Evolutionary conservation across 2,329 filamentous ascomycete genomes (phyloP).

Genomic region (Penicillium italicum): DNA sequence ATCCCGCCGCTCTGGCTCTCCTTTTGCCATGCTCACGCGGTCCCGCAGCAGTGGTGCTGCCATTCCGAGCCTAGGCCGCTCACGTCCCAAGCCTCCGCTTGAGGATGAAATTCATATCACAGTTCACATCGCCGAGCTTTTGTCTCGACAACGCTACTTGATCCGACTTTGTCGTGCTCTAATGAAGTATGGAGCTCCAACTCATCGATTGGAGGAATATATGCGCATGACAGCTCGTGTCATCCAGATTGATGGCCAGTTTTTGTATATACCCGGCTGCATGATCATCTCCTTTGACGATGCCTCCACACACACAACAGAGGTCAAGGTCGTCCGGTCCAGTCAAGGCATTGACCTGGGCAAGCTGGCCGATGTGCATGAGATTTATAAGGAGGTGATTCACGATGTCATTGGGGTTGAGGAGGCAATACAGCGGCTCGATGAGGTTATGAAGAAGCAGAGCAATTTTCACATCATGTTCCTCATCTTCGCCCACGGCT

Average conservation of each 20-base stretch:
- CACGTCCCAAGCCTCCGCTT: conserved; percentile 15
- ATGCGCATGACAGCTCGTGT: conserved; percentile 87
- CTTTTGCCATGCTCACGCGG: conserved; percentile 33
- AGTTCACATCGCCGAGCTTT: conserved; percentile 62
- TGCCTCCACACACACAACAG: conserved; percentile 44
- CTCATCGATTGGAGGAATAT: conserved; percentile 85
- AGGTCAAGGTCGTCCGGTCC: conserved; percentile 45
- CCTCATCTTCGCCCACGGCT: conserved; percentile 65
- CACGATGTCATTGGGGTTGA: conserved; percentile 47
- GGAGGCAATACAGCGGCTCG: conserved; percentile 44
- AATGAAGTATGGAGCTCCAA: conserved; percentile 88
- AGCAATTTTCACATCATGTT: conserved; percentile 54
- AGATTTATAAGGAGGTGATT: conserved; percentile 48
- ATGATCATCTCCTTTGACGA: conserved; percentile 89
- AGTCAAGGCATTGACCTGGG: conserved; percentile 44
- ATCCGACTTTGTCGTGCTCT: conserved; percentile 78
- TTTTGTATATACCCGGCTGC: conserved; percentile 83
- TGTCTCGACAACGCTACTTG: conserved; percentile 77
- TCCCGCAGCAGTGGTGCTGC: conserved; percentile 37
- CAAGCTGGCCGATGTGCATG: conserved; percentile 44
- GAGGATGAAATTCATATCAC: conserved; percentile 56
- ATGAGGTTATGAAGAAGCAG: conserved; percentile 55
- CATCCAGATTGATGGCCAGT: conserved; percentile 83
- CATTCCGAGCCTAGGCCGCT: conserved; percentile 20
- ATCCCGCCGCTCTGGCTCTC: conserved; percentile 29